Base-by-base conservation (phyloP, 75 land plant species). In the Larix kaempferi region DNA sequence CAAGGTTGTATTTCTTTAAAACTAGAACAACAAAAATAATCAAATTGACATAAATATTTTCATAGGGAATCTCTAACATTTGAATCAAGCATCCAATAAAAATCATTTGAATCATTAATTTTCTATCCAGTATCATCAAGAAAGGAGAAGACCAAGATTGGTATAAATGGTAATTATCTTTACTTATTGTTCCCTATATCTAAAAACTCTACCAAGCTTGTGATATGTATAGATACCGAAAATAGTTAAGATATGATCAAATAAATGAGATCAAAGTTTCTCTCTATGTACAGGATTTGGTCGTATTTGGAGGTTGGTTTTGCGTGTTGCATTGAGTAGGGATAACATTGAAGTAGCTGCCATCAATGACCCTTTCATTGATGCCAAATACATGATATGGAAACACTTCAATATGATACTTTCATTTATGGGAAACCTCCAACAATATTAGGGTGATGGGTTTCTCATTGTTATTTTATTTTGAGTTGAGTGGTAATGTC, bases 341-440 rank as follows among this genome's bases (percentile, higher is more conserved):
- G 94, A 95, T 83, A 98, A 95, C 76, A 83, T 97, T 73, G 92
- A 94, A 56, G 93, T 94, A 27, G 98, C 94, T n/a, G 99, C 98
- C 19, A 92, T 97, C 1, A 95, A 97, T 79, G 99, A 97, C 78
- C 98, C 99, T 57, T 97, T 97, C 66, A 88, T 94, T 82, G 91
- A 91, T 88, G 85, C 98, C 29, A 92, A 94, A 54, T 97, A 97
- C 85, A 97, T 60, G 62, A n/a, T 60, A 60, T 13, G 23, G 54
- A 19, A 5, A 60, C 21, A 21, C 23, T 60, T 5, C 2, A 60
- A 60, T 21, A 60, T 21, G 23, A 21, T 21, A 0, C 62, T 60
- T 60, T n/a, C 52, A 49, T 39, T 39, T 39, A 39, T 49, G 52
- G 10, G 7, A 10, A 49, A 49, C 0, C 52, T 49, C 52, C 52